phyloP scores from a whole-genome alignment of 176 grass and related monocot species.

The Raddia guianensis region DNA sequence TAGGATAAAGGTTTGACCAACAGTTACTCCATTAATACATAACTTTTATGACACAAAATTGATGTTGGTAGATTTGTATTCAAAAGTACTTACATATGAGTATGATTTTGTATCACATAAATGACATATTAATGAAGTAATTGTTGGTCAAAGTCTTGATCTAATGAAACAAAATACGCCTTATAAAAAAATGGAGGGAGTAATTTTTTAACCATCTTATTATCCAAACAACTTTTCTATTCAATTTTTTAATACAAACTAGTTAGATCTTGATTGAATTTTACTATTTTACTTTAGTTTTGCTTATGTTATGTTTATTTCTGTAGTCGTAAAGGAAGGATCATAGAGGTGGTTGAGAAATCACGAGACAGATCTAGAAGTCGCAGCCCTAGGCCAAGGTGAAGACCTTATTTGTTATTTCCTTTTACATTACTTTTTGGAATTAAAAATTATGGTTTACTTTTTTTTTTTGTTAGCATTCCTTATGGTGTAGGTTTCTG shows the following conservation, averaged over 20 bases:
- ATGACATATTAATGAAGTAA: too few species aligned
- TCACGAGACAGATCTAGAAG: conserved; percentile 81
- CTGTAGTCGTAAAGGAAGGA: conserved; percentile 78
- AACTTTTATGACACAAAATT: too few species aligned
- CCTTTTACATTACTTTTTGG: conserved; percentile 1
- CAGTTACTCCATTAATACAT: too few species aligned
- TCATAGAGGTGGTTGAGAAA: conserved; percentile 60
- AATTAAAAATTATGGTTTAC: not conserved
- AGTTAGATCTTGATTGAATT: not conserved
- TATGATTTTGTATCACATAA: too few species aligned
- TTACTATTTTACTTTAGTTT: not conserved
- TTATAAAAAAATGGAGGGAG: too few species aligned
- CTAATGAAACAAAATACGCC: too few species aligned
- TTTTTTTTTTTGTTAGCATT: not conserved
- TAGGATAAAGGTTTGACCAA: too few species aligned
- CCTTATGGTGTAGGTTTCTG: not conserved
- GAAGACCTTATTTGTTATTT: conserved; percentile 3
- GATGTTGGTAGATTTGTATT: too few species aligned
- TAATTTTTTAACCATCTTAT: not conserved
- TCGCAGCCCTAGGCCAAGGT: conserved; percentile 80
- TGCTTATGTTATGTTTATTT: conserved; percentile 16
- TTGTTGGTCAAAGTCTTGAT: too few species aligned
- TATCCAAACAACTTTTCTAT: not conserved
- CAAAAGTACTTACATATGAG: too few species aligned
- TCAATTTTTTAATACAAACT: not conserved